Base-by-base conservation (phyloP, 805 yeast genomes). In the Suhomyces sp. region DNA sequence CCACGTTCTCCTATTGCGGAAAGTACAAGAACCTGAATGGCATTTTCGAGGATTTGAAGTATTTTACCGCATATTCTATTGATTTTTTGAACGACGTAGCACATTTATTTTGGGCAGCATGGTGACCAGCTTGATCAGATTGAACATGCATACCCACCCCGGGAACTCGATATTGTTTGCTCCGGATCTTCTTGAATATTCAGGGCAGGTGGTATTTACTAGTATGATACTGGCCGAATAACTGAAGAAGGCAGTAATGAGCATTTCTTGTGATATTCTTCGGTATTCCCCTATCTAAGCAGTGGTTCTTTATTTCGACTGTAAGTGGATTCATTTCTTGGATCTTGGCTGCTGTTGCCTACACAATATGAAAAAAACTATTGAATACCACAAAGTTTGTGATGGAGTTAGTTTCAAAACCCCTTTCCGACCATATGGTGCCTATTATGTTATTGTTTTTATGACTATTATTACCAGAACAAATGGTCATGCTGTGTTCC, bases 401-500 rank as follows among this genome's bases (percentile, higher is more conserved):
- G 83, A 82, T 47, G 78, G 87, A 61, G 74, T 82, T 31, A 81
- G 89, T 7, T 86, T 73, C 73, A 79, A 68, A 58, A 78, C 88
- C 1, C 67, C 70, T 25, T 68, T 78, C 22, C 87, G 83, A 66
- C 85, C 87, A 40, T 78, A 70, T 56, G 80, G 84, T 47, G 78
- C 86, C 3, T 84, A 79, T 61, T 79, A 79, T 53, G 77, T 82
- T 6, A 66, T 85, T 31, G 57, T 72, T 39, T 65, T 83, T 54
- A 76, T 85, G 51, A 53, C 75, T 4, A 27, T 87, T n/a, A 61
- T 87, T 48, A 71, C 85, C 27, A 48, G 87, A 44, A 85, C 91
- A n/a, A 86, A 87, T 59, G 92, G 92, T 51, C 87, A 84, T 62
- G 84, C 80, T 2, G 85, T 82, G 4, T 86, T 86, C 67, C 78